phyloP scores from a whole-genome alignment of 129 eudicot species.

The Flaveria robusta region DNA sequence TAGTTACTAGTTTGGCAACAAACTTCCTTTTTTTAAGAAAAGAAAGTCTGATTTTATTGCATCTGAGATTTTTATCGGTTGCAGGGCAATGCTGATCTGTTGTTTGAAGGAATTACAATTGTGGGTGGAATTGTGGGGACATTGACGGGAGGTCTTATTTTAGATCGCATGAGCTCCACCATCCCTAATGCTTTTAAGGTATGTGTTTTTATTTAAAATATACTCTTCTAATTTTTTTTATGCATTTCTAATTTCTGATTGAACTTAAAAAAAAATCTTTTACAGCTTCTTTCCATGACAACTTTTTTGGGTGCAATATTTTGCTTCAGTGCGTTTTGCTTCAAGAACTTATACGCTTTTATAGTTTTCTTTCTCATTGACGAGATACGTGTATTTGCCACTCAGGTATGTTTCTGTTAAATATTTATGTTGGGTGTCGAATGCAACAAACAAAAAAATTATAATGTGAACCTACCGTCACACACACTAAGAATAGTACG shows the following conservation, averaged over 20 bases:
- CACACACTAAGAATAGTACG: too few relatives aligned
- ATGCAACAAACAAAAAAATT: too few relatives aligned
- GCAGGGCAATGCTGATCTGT: conserved; percentile 77
- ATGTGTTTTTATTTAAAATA: background rate
- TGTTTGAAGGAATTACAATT: conserved; percentile 87
- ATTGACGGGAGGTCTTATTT: conserved; percentile 68
- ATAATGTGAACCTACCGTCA: too few relatives aligned
- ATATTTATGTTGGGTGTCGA: too few relatives aligned
- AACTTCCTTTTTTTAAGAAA: background rate
- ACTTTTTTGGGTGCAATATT: conserved; percentile 78
- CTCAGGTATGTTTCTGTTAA: conserved; percentile 62
- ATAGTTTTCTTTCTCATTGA: conserved; percentile 73
- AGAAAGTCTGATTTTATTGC: background rate
- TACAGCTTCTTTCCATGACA: conserved; percentile 83
- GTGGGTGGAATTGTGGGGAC: conserved; percentile 88
- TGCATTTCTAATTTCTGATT: background rate
- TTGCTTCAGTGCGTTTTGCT: conserved; percentile 87
- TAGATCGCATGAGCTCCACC: conserved; percentile 72
- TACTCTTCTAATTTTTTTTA: background rate
- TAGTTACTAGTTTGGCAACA: background rate
- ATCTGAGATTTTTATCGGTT: conserved; percentile 17
- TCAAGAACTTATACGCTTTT: conserved; percentile 60
- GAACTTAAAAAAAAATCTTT: conserved; percentile 15
- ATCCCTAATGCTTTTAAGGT: conserved; percentile 95
- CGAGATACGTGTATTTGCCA: conserved; percentile 83